Conservation (phyloP, 305 asterid species). For the Fraxinus sp. region DNA sequence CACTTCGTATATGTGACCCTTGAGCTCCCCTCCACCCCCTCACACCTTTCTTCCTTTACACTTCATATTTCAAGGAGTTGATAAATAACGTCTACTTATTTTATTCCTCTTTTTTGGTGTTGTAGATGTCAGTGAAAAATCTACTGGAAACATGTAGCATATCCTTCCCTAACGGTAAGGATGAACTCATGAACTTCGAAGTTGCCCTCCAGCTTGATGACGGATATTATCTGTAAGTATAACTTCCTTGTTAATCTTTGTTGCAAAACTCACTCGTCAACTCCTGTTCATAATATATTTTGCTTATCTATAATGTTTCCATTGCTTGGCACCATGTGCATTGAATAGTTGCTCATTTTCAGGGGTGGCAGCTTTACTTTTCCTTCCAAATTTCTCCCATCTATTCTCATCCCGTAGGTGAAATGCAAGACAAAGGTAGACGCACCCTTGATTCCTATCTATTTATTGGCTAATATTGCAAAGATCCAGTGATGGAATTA, state of each 20-base stretch:
- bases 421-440: slow-evolving; percentile 95
- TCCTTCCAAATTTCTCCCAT: slow-evolving; percentile 78
- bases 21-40: background rate
- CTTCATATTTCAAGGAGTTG: background rate
- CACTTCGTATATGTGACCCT: background rate
- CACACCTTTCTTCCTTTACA: background rate
- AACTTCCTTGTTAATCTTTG: background rate
- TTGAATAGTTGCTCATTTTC: slow-evolving; percentile 25
- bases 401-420: slow-evolving; percentile 92
- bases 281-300: background rate
- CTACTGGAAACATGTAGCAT: slow-evolving; percentile 82
- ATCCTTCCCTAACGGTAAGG: slow-evolving; percentile 85
- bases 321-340: slow-evolving; percentile 3
- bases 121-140: slow-evolving; percentile 84
- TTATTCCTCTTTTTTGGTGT: background rate
- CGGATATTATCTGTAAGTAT: slow-evolving; percentile 73
- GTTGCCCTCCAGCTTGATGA: slow-evolving; percentile 72
- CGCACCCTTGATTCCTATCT: background rate
- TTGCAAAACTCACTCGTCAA: background rate
- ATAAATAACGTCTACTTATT: slow-evolving; percentile 9
- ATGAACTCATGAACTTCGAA: slow-evolving; percentile 33
- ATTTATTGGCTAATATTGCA: background rate
- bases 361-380: slow-evolving; percentile 77
- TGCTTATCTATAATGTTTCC: slow-evolving; percentile 1
- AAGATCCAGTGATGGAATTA: background rate